A percentile compares a stretch with the other conserved stretches of the same genome.
These are phyloP conservation scores for Aspergillus fumigatiaffinis DNA, from an alignment of 2,329 filamentous ascomycete genomes.

Conservation along the genomic window DNA sequence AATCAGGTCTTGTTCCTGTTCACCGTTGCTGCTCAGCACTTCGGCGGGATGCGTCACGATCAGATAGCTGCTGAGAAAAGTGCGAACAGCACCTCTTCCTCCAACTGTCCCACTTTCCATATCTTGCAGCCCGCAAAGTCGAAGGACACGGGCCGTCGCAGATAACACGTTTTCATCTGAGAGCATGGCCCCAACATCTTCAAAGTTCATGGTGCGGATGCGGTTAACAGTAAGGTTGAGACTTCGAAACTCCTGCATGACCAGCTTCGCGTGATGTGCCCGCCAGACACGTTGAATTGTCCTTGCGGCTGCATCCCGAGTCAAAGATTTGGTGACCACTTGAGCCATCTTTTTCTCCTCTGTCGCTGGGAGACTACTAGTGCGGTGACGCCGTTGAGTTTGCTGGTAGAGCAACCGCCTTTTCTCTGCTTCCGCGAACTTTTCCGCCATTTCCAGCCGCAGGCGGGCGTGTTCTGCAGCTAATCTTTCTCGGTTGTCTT, in stretches of 20 bases:
- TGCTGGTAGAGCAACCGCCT: slow-evolving; percentile 49
- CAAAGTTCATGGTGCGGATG: slow-evolving; percentile 53
- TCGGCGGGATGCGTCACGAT: slow-evolving; percentile 59
- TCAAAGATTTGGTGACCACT: slow-evolving; percentile 37
- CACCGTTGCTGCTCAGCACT: slow-evolving; percentile 58
- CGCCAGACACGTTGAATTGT: slow-evolving; percentile 59
- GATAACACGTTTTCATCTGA: slow-evolving; percentile 51
- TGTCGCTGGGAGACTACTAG: slow-evolving; percentile 46
- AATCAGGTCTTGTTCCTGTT: slow-evolving; percentile 60
- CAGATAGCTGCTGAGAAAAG: slow-evolving; percentile 61
- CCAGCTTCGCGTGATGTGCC: slow-evolving; percentile 44
- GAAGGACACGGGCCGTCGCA: slow-evolving; percentile 53
- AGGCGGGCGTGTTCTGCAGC: slow-evolving; percentile 58
- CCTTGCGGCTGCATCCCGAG: slow-evolving; percentile 51
- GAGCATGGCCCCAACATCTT: slow-evolving; percentile 56
- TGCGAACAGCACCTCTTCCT: slow-evolving; percentile 52
- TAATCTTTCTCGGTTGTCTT: slow-evolving; percentile 62
- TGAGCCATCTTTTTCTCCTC: slow-evolving; percentile 42
- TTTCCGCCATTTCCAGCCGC: slow-evolving; percentile 61
- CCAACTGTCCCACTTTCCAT: slow-evolving; percentile 45
- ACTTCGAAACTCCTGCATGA: slow-evolving; percentile 49
- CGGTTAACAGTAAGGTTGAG: slow-evolving; percentile 52
- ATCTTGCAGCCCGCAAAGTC: slow-evolving; percentile 54
- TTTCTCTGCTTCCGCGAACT: slow-evolving; percentile 60
- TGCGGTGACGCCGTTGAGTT: slow-evolving; percentile 48